Conservation (phyloP, 768 basidiomycete species). For the Podaxis sp. region DNA sequence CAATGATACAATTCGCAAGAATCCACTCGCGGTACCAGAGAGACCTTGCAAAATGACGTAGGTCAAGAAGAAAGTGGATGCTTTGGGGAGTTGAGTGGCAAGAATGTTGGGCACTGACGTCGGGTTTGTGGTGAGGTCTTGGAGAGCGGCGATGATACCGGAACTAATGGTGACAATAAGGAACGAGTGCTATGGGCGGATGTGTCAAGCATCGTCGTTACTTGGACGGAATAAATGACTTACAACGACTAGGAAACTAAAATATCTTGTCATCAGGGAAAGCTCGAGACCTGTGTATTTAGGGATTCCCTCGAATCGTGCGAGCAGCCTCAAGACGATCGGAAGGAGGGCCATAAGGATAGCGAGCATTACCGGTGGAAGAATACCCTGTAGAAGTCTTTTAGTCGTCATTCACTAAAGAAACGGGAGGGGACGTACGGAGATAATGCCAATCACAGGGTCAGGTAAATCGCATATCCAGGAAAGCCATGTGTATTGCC, state of each 20-base stretch:
- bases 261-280: constrained; percentile 89
- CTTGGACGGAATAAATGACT: constrained; percentile 29
- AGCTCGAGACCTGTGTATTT: constrained; percentile 82
- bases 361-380: constrained; percentile 85
- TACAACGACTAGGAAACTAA: constrained; percentile 90
- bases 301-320: constrained; percentile 88
- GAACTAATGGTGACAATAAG: constrained; percentile 83
- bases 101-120: constrained; percentile 66
- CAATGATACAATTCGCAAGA: constrained; percentile 76
- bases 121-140: constrained; percentile 64
- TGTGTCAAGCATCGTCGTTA: neutral
- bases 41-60: constrained; percentile 83
- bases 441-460: constrained; percentile 75
- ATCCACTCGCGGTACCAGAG: constrained; percentile 74
- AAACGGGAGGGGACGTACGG: constrained; percentile 25
- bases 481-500: constrained; percentile 63
- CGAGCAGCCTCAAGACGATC: constrained; percentile 78
- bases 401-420: neutral
- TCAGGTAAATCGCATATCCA: constrained; percentile 80
- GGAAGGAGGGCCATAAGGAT: constrained; percentile 88
- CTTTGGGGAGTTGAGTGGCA: constrained; percentile 75
- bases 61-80: constrained; percentile 90
- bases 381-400: constrained; percentile 57
- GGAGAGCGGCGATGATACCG: constrained; percentile 76
- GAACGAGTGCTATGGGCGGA: constrained; percentile 77